Evolutionary conservation across 208 protist species (phyloP).

Genomic region (Wallacemonas sp.): DNA sequence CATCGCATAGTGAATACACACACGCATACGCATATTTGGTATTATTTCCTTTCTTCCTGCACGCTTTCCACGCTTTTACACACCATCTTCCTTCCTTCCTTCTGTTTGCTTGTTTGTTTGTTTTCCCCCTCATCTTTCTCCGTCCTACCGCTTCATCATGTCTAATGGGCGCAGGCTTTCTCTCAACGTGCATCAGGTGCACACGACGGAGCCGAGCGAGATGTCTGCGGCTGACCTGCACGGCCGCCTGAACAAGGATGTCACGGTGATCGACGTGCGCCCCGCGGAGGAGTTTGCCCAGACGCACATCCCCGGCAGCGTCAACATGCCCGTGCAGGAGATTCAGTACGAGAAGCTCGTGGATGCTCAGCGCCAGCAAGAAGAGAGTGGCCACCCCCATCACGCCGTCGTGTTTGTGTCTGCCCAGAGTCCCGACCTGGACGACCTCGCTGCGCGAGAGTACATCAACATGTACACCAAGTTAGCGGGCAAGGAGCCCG

Average conservation of each 20-base stretch:
- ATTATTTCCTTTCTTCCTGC: background rate
- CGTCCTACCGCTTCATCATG: background rate
- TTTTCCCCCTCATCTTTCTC: background rate
- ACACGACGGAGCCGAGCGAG: constrained; percentile 10
- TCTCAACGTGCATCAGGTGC: constrained; percentile 14
- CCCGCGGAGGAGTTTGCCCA: constrained; percentile 36
- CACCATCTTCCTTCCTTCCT: background rate
- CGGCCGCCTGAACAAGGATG: constrained; percentile 2
- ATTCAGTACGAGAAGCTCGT: constrained; percentile 22
- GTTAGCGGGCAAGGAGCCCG: constrained; percentile 11
- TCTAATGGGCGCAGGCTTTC: background rate
- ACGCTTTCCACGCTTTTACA: background rate
- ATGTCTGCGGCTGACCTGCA: constrained; percentile 16
- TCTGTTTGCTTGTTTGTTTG: background rate
- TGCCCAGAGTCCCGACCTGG: constrained; percentile 48
- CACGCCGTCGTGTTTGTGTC: constrained; percentile 50
- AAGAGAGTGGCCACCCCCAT: constrained; percentile 1
- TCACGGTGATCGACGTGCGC: constrained; percentile 40
- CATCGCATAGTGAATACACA: no score
- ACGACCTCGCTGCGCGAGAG: constrained; percentile 53
- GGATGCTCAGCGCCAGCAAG: background rate
- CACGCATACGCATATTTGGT: no score
- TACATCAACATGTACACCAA: constrained; percentile 40
- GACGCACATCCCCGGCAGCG: constrained; percentile 34
- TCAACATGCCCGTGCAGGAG: constrained; percentile 45